Evolutionary conservation across 2,329 filamentous ascomycete species (phyloP).

Genomic region (Penicillium sp.): DNA sequence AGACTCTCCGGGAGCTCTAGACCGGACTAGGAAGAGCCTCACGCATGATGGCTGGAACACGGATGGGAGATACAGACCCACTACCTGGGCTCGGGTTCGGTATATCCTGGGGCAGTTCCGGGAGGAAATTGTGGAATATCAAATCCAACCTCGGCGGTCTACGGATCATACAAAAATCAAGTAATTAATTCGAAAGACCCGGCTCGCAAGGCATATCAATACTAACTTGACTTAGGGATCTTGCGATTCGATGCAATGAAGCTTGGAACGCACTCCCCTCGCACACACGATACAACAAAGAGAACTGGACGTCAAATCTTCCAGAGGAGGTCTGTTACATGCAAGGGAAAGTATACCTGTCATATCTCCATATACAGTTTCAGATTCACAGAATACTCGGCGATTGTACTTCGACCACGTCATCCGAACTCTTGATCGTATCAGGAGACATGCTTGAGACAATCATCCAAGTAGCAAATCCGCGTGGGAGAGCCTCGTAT

Average conservation of each 20-base stretch:
- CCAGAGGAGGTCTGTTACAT: conserved; percentile 5
- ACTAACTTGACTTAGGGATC: conserved; percentile 4
- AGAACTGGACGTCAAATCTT: conserved; percentile 12
- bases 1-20: background rate
- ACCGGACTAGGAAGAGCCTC: conserved; percentile 1
- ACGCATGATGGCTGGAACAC: conserved; percentile 15
- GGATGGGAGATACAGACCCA: conserved; percentile 6
- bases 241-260: conserved; percentile 10
- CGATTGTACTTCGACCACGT: background rate
- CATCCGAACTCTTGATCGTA: conserved; percentile 12
- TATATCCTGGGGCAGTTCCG: conserved; percentile 15
- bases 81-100: conserved; percentile 15
- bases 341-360: conserved; percentile 14
- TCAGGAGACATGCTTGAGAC: conserved; percentile 17
- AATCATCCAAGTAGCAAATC: conserved; percentile 12
- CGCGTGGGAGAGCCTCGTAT: conserved; percentile 2
- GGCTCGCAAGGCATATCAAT: too few relatives aligned
- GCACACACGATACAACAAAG: conserved; percentile 8
- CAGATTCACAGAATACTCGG: conserved; percentile 11
- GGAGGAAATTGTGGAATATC: conserved; percentile 15
- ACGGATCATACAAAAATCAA: conserved; percentile 9
- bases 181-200: background rate
- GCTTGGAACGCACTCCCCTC: conserved; percentile 10
- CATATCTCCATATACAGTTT: conserved; percentile 17
- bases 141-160: conserved; percentile 7